These are phyloP conservation scores for Nigrospora osmanthi DNA, from an alignment of 2,329 filamentous ascomycete genomes.

Conservation along the genomic window DNA sequence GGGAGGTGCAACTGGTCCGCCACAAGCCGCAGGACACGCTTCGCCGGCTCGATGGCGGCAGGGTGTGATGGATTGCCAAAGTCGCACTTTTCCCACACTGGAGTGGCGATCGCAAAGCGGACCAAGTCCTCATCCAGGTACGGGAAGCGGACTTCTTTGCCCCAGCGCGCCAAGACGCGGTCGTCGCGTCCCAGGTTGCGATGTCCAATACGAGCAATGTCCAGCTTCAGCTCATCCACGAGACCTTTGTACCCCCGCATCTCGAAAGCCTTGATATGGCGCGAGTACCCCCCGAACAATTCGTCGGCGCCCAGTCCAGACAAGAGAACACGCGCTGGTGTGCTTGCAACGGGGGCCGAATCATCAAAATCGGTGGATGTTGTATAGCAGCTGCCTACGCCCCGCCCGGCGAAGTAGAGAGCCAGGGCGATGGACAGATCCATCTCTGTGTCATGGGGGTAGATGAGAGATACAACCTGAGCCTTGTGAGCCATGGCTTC, in stretches of 20 bases:
- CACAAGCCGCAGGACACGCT: conserved; percentile 71
- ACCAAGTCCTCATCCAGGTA: conserved; percentile 84
- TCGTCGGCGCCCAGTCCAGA: conserved; percentile 95
- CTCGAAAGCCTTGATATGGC: conserved; percentile 71
- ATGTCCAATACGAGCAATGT: conserved; percentile 78
- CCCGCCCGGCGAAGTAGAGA: conserved; percentile 89
- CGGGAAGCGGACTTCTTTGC: conserved; percentile 81
- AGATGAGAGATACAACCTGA: conserved; percentile 68
- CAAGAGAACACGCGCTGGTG: conserved; percentile 72
- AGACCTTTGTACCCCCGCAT: conserved; percentile 63
- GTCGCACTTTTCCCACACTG: conserved; percentile 82
- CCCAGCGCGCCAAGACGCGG: conserved; percentile 82
- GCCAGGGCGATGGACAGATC: conserved; percentile 90
- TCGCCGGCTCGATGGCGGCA: conserved; percentile 61
- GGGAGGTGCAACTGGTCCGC: conserved; percentile 67
- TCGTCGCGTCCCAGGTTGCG: conserved; percentile 95
- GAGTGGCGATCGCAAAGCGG: conserved; percentile 65
- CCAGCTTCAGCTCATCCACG: conserved; percentile 74
- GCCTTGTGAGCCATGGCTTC: conserved; percentile 64
- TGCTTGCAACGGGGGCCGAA: conserved; percentile 28
- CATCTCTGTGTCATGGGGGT: conserved; percentile 97
- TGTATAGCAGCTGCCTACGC: conserved; percentile 43
- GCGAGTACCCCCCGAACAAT: conserved; percentile 86
- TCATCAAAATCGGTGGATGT: conserved; percentile 15
- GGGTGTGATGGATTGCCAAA: conserved; percentile 49